Evolutionary conservation across 1,139 yeast species (phyloP).

Genomic region (Protomyces macrosporus): DNA sequence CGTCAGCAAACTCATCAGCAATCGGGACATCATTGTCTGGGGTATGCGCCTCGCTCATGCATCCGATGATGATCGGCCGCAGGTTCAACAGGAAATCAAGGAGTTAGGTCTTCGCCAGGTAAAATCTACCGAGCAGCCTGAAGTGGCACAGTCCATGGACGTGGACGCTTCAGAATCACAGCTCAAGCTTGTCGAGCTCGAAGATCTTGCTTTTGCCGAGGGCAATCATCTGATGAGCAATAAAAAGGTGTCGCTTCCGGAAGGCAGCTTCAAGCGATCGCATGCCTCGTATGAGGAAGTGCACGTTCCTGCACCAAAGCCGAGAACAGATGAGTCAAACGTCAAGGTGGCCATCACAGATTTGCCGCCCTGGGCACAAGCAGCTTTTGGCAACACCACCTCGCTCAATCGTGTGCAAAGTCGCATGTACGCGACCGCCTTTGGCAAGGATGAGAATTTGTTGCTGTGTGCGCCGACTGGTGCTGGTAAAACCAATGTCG

Average conservation of each 20-base stretch:
- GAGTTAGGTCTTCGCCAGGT: conserved; percentile 35
- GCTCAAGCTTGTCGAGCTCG: conserved; percentile 52
- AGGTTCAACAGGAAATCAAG: conserved; percentile 39
- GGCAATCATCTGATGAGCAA: conserved; percentile 66
- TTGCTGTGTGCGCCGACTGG: conserved; percentile 97
- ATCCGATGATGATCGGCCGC: conserved; percentile 40
- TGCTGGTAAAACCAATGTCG: conserved; percentile 97
- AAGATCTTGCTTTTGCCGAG: conserved; percentile 60
- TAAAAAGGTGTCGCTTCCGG: conserved; percentile 66
- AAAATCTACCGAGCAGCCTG: conserved; percentile 29
- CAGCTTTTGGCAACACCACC: conserved; percentile 59
- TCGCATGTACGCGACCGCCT: conserved; percentile 70
- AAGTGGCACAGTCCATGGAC: conserved; percentile 39
- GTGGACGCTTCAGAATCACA: conserved; percentile 28
- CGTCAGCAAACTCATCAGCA: conserved; percentile 48
- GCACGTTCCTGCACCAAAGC: conserved; percentile 72
- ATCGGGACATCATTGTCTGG: conserved; percentile 54
- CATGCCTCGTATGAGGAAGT: conserved; percentile 78
- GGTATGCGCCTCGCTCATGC: conserved; percentile 47
- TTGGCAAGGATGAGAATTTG: conserved; percentile 62
- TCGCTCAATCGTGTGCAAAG: conserved; percentile 85
- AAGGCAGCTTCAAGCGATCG: conserved; percentile 72
- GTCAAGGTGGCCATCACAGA: conserved; percentile 54
- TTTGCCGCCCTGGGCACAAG: conserved; percentile 77
- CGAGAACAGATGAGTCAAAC: conserved; percentile 41